These are phyloP conservation scores for Fraxinus latifolia DNA, from an alignment of 305 asterid genomes.

Conservation along the genomic window DNA sequence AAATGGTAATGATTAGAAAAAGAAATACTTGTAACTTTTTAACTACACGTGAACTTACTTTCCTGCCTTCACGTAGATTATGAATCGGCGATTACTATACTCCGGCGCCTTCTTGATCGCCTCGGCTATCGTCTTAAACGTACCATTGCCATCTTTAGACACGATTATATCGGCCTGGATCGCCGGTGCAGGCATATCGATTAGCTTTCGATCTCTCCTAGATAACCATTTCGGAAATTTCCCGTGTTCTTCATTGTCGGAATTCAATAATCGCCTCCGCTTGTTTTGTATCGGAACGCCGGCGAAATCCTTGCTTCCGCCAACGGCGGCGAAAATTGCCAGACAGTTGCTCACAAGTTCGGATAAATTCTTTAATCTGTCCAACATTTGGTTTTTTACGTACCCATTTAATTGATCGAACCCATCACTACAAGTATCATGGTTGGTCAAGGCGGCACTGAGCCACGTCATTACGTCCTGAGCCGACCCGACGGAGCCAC, in stretches of 20 bases:
- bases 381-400: slow-evolving; percentile 53
- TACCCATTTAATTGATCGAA: slow-evolving; percentile 53
- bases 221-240: slow-evolving; percentile 72
- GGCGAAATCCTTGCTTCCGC: slow-evolving; percentile 52
- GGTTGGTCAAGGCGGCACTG: slow-evolving; percentile 86
- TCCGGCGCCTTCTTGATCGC: slow-evolving; percentile 93
- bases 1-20: background rate
- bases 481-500: slow-evolving; percentile 34
- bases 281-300: slow-evolving; percentile 78
- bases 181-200: slow-evolving; percentile 45
- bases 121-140: slow-evolving; percentile 69
- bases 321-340: slow-evolving; percentile 67
- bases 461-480: slow-evolving; percentile 91
- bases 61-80: slow-evolving; percentile 95
- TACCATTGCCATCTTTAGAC: slow-evolving; percentile 76
- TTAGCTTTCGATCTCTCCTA: slow-evolving; percentile 52
- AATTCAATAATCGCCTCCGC: slow-evolving; percentile 47
- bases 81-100: slow-evolving; percentile 47
- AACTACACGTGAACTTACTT: slow-evolving; percentile 59
- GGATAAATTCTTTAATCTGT: slow-evolving; percentile 58
- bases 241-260: slow-evolving; percentile 18
- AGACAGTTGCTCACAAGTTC: slow-evolving; percentile 86
- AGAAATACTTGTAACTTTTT: background rate
- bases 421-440: slow-evolving; percentile 88
- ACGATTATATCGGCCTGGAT: slow-evolving; percentile 68